Conservation (phyloP, 2,329 filamentous ascomycete genomes). For the Arthrinium phaeospermum region DNA sequence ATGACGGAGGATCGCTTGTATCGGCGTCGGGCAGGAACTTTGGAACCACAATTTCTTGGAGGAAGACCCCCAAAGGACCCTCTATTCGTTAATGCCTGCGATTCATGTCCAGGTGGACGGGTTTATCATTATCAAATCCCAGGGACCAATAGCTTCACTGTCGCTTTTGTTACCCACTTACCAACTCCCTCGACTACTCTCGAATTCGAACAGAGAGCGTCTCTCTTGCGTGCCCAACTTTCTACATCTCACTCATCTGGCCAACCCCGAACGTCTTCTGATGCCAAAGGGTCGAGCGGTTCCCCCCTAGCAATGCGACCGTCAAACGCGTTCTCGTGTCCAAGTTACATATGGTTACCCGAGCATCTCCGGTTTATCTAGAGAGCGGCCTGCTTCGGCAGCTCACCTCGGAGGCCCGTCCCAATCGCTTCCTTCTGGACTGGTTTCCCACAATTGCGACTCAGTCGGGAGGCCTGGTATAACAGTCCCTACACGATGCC, state of each 20-base stretch:
- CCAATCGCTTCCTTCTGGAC: background rate
- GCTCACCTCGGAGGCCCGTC: background rate
- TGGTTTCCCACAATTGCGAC: background rate
- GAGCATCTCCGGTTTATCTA: conserved; percentile 4
- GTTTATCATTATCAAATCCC: background rate
- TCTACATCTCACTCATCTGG: background rate
- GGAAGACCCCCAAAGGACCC: conserved; percentile 1
- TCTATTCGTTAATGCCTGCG: conserved; percentile 6
- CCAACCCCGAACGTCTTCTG: background rate
- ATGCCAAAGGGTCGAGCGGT: background rate
- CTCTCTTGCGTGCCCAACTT: background rate
- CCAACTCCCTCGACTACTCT: background rate
- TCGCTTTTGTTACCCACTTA: conserved; percentile 12
- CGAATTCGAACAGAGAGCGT: background rate
- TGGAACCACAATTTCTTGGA: conserved; percentile 1
- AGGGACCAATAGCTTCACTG: conserved; percentile 8
- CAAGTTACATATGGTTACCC: conserved; percentile 7
- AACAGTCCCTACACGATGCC: conserved; percentile 12
- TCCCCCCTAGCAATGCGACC: conserved; percentile 11
- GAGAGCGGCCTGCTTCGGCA: conserved; percentile 7
- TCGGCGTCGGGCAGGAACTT: background rate
- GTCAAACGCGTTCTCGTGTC: background rate
- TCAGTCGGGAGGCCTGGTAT: background rate
- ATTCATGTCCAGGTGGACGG: background rate
- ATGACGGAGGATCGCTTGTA: conserved; percentile 6